Percentiles rank a stretch among this genome's conserved stretches.
phyloP scores from a whole-genome alignment of 2,329 filamentous ascomycete genomes.

The Grosmannia huntii region DNA sequence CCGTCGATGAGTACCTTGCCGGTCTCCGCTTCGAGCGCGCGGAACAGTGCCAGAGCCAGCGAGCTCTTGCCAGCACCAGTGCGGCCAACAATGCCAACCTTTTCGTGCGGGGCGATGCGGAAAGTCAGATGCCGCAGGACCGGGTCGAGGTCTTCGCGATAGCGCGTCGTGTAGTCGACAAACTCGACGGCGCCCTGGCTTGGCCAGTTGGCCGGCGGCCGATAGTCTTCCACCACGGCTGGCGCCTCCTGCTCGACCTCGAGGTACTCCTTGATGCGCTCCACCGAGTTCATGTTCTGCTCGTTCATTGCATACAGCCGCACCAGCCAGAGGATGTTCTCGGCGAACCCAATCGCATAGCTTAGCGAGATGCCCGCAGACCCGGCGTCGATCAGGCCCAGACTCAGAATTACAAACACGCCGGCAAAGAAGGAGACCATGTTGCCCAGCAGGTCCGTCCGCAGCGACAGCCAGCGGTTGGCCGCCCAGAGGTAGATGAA shows the following conservation, averaged over 20 bases:
- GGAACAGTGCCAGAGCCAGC: constrained; percentile 82
- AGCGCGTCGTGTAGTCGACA: constrained; percentile 75
- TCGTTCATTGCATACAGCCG: constrained; percentile 89
- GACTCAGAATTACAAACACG: constrained; percentile 73
- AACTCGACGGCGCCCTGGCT: constrained; percentile 78
- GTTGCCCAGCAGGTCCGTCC: constrained; percentile 82
- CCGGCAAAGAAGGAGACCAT: constrained; percentile 89
- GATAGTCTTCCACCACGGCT: constrained; percentile 61
- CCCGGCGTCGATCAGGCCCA: constrained; percentile 76
- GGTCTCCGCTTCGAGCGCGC: constrained; percentile 78
- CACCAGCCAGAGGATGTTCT: constrained; percentile 94
- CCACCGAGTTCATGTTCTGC: constrained; percentile 99
- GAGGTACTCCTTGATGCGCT: constrained; percentile 93
- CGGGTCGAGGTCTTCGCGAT: constrained; percentile 74
- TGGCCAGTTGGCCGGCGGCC: constrained; percentile 74
- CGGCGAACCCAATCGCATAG: constrained; percentile 92
- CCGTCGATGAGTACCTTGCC: constrained; percentile 86
- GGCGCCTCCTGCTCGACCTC: constrained; percentile 90
- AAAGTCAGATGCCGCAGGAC: constrained; percentile 78
- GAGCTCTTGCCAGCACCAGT: constrained; percentile 97
- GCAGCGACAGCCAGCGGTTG: constrained; percentile 91
- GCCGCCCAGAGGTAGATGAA: constrained; percentile 96
- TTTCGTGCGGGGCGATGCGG: constrained; percentile 74
- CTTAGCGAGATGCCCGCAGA: constrained; percentile 88
- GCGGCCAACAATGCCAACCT: constrained; percentile 90